Base-by-base conservation (phyloP, 768 basidiomycete species). In the Pulveroboletus ravenelii region DNA sequence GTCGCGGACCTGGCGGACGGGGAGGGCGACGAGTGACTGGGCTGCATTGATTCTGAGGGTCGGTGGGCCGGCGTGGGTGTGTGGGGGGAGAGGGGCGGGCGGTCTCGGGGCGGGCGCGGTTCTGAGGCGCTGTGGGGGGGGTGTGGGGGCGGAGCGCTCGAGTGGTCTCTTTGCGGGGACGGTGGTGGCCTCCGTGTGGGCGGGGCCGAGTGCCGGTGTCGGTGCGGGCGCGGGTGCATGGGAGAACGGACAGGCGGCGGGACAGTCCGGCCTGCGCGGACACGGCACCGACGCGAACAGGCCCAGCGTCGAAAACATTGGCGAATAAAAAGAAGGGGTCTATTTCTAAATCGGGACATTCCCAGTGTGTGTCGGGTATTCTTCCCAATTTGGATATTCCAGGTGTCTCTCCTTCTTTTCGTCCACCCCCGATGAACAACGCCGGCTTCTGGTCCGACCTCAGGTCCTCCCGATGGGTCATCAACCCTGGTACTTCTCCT, bases 21-120 rank as follows among this genome's bases (percentile, higher is more conserved):
- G 81, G 39, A 92, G 58, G 1, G 91, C 73, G 17, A 93, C 80
- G 37, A 74, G 72, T n/a, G 89, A 91, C 49, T 77, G 78, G 0
- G 82, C 83, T 3, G 86, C 77, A 64, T 78, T 84, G 48, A 85
- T 70, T 63, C 76, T 74, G 32, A 93, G 77, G 43, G 85, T 60
- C 5, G 89, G 89, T 0, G 74, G 79, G 27, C 84, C 85, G 32
- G 74, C 70, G 81, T 86, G 48, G 41, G 23, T 3, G 25, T 35
- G 39, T 18, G 12, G 18, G 17, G 27, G 27, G 39, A 10, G 38
- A 15, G 71, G 63, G 10, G 76, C 62, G 1, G 78, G 72, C 5
- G 74, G 71, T 39, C 72, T 74, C 51, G 72, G 68, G 1, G 68
- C 47, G 3, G 74, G 46, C 5, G 78, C 78, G 12, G 79, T 65